These are phyloP conservation scores for Exophiala xenobiotica DNA, from an alignment of 2,329 filamentous ascomycete species.

Conservation along the genomic window DNA sequence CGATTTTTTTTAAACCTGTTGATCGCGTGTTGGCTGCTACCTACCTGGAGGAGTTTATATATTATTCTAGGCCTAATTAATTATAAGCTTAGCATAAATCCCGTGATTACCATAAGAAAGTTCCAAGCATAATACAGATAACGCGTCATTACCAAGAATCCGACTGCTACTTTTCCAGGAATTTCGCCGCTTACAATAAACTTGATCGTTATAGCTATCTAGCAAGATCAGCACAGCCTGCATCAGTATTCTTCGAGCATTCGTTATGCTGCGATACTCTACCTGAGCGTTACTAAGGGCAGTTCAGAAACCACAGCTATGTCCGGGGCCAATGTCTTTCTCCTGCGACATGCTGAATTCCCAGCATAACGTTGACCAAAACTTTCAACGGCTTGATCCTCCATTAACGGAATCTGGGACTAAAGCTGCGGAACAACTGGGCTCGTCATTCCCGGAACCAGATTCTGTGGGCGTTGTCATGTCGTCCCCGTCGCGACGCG, in stretches of 20 bases:
- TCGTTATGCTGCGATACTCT: conserved; percentile 2
- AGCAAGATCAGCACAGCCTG: conserved; percentile 1
- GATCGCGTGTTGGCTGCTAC: too few relatives aligned
- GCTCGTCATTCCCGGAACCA: conserved; percentile 8
- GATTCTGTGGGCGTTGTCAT: conserved; percentile 5
- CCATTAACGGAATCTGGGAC: conserved; percentile 3
- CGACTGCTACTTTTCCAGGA: too few relatives aligned
- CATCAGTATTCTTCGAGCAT: conserved; percentile 5
- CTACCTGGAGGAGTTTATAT: too few relatives aligned
- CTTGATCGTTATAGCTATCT: neutral
- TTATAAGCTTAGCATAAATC: too few relatives aligned
- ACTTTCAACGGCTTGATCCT: conserved; percentile 6
- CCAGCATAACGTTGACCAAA: conserved; percentile 7
- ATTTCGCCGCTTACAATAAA: too few relatives aligned
- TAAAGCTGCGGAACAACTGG: conserved; percentile 6
- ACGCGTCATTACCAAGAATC: too few relatives aligned
- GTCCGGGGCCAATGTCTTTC: conserved; percentile 2
- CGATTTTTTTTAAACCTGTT: too few relatives aligned
- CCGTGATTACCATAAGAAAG: too few relatives aligned
- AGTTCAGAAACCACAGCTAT: conserved; percentile 6
- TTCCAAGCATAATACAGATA: too few relatives aligned
- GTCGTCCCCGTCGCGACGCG: conserved; percentile 3
- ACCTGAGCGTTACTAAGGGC: conserved; percentile 3
- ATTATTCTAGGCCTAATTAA: too few relatives aligned
- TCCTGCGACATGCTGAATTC: conserved; percentile 10